Base-by-base conservation (phyloP, 352 stramenopile genomes). In the Pythium inflatum region DNA sequence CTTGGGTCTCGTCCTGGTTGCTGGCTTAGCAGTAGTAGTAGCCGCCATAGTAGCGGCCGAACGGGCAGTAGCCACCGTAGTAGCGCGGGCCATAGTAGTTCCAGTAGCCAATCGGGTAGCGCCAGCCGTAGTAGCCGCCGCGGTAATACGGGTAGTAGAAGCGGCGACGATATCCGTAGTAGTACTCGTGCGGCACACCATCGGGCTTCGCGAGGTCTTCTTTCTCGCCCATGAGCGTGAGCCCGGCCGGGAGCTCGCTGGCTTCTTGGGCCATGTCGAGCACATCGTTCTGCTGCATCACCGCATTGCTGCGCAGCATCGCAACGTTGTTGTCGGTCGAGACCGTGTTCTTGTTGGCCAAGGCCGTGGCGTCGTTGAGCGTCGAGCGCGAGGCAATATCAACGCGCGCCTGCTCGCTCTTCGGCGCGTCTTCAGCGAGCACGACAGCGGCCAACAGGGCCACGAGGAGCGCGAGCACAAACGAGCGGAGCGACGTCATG, bases 11-110 rank as follows among this genome's bases (percentile, higher is more conserved):
- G n/a, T n/a, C n/a, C n/a, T n/a, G n/a, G n/a, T n/a, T n/a, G n/a
- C n/a, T n/a, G n/a, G n/a, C 28, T 60, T 67, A 85, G 71, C 78
- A 85, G 69, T 80, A 85, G 66, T 72, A 85, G 66, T 74, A 82
- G 16, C 66, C 63, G 25, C 78, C 75, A 28, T 78, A 76, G 22
- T 66, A 49, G 59, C 71, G 73, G 20, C 66, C 70, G 58, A 78
- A 85, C 51, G 74, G 13, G 58, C 75, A 85, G 28, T 12, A 22
- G 11, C 58, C 40, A 12, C 73, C 64, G 66, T 76, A 82, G 46
- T 73, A 75, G 34, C 40, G 49, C 33, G 58, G 70, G 34, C 75
- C 78, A 43, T 76, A 79, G 27, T 53, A 55, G 73, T 80, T 78
- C 78, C 77, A 84, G 66, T 74, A 82, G 53, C 40, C 49, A 22